These are phyloP conservation scores for Crucihimalaya himalaica DNA, from an alignment of 345 rosid species.

Conservation along the genomic window DNA sequence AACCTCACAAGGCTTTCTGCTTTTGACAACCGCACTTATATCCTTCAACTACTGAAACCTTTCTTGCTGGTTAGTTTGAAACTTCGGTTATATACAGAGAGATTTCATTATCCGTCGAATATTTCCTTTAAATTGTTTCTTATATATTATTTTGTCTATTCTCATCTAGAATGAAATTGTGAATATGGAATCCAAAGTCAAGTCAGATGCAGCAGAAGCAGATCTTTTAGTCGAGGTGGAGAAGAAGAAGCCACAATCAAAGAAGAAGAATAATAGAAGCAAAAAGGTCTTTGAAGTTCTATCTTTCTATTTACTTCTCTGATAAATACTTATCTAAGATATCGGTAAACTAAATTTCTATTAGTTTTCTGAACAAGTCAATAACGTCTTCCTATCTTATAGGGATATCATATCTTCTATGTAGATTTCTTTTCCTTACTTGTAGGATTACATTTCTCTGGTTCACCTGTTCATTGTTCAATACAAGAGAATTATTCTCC, in stretches of 20 bases:
- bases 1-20: constrained; percentile 2
- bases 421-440: neutral
- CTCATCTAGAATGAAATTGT: neutral
- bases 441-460: neutral
- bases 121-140: neutral
- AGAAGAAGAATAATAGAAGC: neutral
- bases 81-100: neutral
- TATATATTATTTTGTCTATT: neutral
- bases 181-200: neutral
- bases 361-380: neutral
- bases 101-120: neutral
- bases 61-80: constrained; percentile 21
- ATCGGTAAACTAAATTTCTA: neutral
- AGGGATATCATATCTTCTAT: neutral
- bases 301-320: constrained; percentile 10
- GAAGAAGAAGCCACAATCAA: neutral
- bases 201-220: neutral
- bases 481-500: too few species aligned
- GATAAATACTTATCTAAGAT: too few species aligned
- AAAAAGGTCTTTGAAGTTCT: constrained; percentile 20
- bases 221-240: neutral
- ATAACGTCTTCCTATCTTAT: neutral
- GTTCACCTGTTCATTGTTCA: neutral
- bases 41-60: constrained; percentile 4
- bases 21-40: constrained; percentile 25